Base-by-base conservation (phyloP, 352 stramenopile species). In the Phytophthora sp. region DNA sequence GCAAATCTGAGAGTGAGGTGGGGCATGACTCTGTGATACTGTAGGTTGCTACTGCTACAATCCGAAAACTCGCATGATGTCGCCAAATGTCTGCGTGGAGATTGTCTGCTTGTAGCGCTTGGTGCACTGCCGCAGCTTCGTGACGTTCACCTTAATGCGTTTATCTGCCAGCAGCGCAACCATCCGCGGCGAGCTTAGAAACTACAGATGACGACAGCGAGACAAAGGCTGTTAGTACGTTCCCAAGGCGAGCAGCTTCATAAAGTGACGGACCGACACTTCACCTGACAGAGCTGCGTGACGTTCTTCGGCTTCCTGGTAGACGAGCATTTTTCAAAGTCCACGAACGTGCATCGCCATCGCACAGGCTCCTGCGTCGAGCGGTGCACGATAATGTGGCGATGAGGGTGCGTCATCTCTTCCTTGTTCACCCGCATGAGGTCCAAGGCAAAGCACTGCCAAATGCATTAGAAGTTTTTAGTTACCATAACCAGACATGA, bases 351-450 rank as follows among this genome's bases (percentile, higher is more conserved):
- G 60, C 82, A 90, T 39, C 67, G 71, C 75, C 75, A 88, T 38
- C 47, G 57, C 33, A 4, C 15, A 33, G 35, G 39, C 24, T 49
- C 46, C 36, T 59, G 61, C n/a, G 31, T 59, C 12, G 47, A 69
- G 47, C 30, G 57, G 7, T 71, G 58, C 29, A 93, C 53, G 54
- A 92, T 80, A 21, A 93, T 89, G 39, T 93, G 84, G 44, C 82
- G 82, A 30, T 86, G 84, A 31, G 84, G 84, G 45, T 93, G 84
- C 9, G 82, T 93, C 84, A 93, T 93, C 63, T 93, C 84, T 49
- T 88, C 84, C 68, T 93, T 93, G 68, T 91, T 93, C 42, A 91
- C 79, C 6, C 80, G 72, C 70, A 91, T 83, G 49, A 76, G 71
- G 69, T 91, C 84, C 70, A 93, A 74, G 20, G 73, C 77, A 64